Evolutionary conservation across 2,329 filamentous ascomycete species (phyloP).

Genomic region (Monascus ruber): DNA sequence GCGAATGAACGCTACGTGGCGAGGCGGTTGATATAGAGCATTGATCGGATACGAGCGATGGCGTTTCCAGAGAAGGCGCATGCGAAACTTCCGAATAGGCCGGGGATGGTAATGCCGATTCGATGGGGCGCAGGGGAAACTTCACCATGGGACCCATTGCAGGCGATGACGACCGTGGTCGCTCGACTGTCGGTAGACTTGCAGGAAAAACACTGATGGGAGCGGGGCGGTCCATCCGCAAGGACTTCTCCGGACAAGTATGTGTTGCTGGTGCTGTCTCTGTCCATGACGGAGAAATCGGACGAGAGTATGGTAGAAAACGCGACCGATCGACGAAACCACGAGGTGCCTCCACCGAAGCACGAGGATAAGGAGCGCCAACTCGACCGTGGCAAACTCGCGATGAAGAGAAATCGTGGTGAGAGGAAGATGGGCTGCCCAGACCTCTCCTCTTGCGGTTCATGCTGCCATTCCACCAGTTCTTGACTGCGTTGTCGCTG

Average conservation of each 20-base stretch:
- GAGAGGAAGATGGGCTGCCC: constrained; percentile 10
- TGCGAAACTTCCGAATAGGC: constrained; percentile 52
- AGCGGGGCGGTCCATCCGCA: too few species aligned
- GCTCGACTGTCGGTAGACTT: too few species aligned
- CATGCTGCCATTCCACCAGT: constrained; percentile 94
- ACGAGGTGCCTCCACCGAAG: constrained; percentile 39
- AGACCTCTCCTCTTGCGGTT: constrained; percentile 57
- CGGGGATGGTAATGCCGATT: constrained; percentile 45
- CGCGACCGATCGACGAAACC: too few species aligned
- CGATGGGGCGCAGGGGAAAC: too few species aligned
- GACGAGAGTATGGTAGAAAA: too few species aligned
- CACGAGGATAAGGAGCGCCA: constrained; percentile 27
- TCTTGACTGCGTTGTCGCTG: constrained; percentile 93
- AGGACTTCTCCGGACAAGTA: too few species aligned
- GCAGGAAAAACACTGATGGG: too few species aligned
- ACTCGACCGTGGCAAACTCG: constrained; percentile 27
- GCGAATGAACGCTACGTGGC: constrained; percentile 35
- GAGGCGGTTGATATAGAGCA: constrained; percentile 53
- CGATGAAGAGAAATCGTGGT: constrained; percentile 16
- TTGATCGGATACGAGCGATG: constrained; percentile 60
- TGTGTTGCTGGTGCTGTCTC: too few species aligned
- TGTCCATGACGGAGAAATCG: too few species aligned
- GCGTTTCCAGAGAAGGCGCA: constrained; percentile 48
- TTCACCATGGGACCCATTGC: too few species aligned
- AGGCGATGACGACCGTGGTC: too few species aligned